Evolutionary conservation across 768 basidiomycete genomes (phyloP), one percentile per base, ranked within the genome.

Genomic region (Dentipellis fragilis): DNA sequence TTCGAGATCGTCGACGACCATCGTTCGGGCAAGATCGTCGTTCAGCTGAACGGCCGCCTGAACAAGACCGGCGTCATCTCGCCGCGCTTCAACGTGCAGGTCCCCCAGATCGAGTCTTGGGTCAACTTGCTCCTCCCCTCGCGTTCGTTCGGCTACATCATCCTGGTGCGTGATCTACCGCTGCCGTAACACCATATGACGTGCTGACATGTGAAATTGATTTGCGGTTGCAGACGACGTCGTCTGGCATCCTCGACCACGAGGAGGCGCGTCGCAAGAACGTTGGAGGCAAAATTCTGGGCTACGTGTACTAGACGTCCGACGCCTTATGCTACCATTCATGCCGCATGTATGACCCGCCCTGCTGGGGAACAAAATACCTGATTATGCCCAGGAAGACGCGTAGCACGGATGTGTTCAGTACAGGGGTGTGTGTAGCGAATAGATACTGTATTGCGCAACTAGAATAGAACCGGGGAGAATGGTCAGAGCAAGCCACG

Each of bases 51-150:
- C 68, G 96, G 96, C 48, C 89, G 93, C 58, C 82, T 99, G 65
- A 99, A 99, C 82, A 99, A 99, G 78, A 88, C 87, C n/a, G 96
- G 95, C 64, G 95, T 99, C 69, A 97, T 97, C 74, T 97, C 94
- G n/a, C 94, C 95, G 46, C 89, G 96, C 54, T 98, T 91, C 83
- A 97, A 98, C 75, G 83, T 98, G 64, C 89, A 93, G 69, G 86
- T 89, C 59, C 84, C 72, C 65, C 87, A 94, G 69, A 96, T 97
- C 66, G 91, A 95, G 74, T 77, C 80, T 60, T 97, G 95, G 95
- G 92, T 98, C 78, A 93, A 93, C 80, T 79, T 92, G 77, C 75
- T 99, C 57, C 82, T 98, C 58, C 96, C 96, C 57, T 85, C 95
- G 64, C 86, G 96, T 85, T 87, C 87, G 17, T 97, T 99, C 72